Base-by-base conservation (phyloP, 2,329 filamentous ascomycete genomes). In the Calonectria honghensis region DNA sequence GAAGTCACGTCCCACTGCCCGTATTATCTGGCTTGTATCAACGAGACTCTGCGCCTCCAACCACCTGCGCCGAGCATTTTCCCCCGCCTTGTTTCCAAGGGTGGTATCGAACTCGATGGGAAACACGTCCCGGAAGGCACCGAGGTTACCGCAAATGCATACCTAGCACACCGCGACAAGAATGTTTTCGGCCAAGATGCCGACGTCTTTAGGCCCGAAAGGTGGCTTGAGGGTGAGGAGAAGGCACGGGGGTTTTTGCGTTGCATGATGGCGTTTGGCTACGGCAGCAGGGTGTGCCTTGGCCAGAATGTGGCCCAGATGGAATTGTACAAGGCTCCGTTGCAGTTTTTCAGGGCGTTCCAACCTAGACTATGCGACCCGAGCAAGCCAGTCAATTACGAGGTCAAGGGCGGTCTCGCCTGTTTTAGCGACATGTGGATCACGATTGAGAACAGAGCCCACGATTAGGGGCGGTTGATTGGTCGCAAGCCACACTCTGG, bases 281-380 rank as follows among this genome's bases (percentile, higher is more conserved):
- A 85, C 50, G 86, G 87, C 1, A 83, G 85, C 1, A 78, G 87
- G 16, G 87, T 84, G 0, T 89, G 87, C 70, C 76, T 89, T 6
- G 87, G 87, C 0, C 84, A 85, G 61, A 85, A 89, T 68, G 84
- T 89, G 31, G 85, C 86, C 2, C 79, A 86, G 16, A 75, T 89
- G 67, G 87, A 89, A 77, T 85, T 89, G 2, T 79, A 77, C 39
- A 79, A 79, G 57, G 78, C 74, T 0, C 78, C 76, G 1, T 5
- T 79, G 0, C 65, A 66, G 32, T 77, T 79, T 10, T 68, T 79
- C 50, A 77, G 75, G 1, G 73, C 59, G 0, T 79, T 79, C 27
- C 4, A 29, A 0, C 27, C 50, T 18, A 52, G 14, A 52, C 4
- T 52, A 10, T 29, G 50, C 14, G 50, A 52, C 50, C 16, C 27